Evolutionary conservation across 225 moss, liverwort and hornwort species (phyloP).

Genomic region (Bryum argenteum): DNA sequence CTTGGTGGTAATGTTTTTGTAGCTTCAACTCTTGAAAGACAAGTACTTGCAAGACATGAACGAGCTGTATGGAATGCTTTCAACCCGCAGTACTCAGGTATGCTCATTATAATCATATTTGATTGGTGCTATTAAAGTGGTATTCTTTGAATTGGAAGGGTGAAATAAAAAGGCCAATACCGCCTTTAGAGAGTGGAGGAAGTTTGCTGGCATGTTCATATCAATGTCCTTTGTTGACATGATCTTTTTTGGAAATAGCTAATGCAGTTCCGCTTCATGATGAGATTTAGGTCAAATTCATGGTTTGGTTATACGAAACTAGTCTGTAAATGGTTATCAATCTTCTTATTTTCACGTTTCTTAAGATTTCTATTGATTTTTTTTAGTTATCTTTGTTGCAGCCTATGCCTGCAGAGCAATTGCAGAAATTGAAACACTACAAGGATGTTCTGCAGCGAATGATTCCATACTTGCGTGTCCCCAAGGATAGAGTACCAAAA

Average conservation of each 20-base stretch:
- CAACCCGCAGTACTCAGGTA: slow-evolving; percentile 63
- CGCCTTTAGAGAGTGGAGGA: neutral
- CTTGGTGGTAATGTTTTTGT: slow-evolving; percentile 28
- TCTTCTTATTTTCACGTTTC: neutral
- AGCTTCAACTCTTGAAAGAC: slow-evolving; percentile 74
- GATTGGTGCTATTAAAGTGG: slow-evolving; percentile 1
- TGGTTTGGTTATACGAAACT: neutral
- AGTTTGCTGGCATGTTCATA: neutral
- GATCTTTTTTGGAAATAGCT: slow-evolving; percentile 7
- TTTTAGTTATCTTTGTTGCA: slow-evolving; percentile 37
- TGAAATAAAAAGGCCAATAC: neutral
- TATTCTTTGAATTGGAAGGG: slow-evolving; percentile 15
- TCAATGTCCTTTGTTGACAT: slow-evolving; percentile 11
- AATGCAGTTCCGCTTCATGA: neutral
- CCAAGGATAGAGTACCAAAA: slow-evolving; percentile 88
- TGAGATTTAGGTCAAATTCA: slow-evolving; percentile 8
- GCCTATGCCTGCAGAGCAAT: slow-evolving; percentile 98
- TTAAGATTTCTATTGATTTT: slow-evolving; percentile 23
- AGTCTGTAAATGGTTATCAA: neutral
- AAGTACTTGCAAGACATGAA: slow-evolving; percentile 67
- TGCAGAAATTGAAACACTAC: slow-evolving; percentile 92
- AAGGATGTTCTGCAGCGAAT: slow-evolving; percentile 97
- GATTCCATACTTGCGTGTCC: slow-evolving; percentile 94
- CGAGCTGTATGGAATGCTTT: slow-evolving; percentile 63
- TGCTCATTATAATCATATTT: slow-evolving; percentile 6